phyloP scores from a whole-genome alignment of 2,329 filamentous ascomycete species.

The Rosellinia necatrix region DNA sequence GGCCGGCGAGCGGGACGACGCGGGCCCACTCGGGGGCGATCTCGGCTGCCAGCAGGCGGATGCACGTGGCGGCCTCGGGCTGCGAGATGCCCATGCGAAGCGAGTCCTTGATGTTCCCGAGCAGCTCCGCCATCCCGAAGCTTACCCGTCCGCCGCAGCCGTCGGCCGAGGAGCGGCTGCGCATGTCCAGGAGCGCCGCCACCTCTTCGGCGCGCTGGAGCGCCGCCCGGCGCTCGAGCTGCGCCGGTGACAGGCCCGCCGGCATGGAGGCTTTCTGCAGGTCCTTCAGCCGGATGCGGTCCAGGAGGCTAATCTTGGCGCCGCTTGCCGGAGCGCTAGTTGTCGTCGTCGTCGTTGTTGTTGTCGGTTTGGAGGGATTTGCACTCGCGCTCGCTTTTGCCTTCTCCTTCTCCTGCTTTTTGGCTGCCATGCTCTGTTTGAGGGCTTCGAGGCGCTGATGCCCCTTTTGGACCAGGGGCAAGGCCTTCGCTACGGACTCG shows the following conservation, averaged over 20 bases:
- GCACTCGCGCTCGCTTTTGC: no score
- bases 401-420: conserved; percentile 51
- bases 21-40: conserved; percentile 62
- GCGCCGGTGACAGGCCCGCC: conserved; percentile 54
- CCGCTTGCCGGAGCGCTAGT: conserved; percentile 45
- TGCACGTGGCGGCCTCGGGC: conserved; percentile 56
- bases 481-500: conserved; percentile 56
- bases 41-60: conserved; percentile 57
- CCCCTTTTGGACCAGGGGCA: conserved; percentile 66
- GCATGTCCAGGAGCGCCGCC: conserved; percentile 67
- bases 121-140: conserved; percentile 66
- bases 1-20: conserved; percentile 55
- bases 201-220: conserved; percentile 72
- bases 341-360: conserved; percentile 29
- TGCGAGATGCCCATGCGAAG: conserved; percentile 58
- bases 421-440: conserved; percentile 62
- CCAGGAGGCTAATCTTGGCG: conserved; percentile 69
- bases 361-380: conserved; percentile 40
- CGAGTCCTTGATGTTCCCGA: conserved; percentile 71
- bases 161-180: conserved; percentile 53
- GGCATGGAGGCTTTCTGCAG: conserved; percentile 53
- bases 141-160: conserved; percentile 61
- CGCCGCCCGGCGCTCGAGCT: conserved; percentile 66
- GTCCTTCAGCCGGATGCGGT: conserved; percentile 76
- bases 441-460: conserved; percentile 72